Base-by-base conservation (phyloP, 192 early-diverging fungal species). In the Linderina pennispora region DNA sequence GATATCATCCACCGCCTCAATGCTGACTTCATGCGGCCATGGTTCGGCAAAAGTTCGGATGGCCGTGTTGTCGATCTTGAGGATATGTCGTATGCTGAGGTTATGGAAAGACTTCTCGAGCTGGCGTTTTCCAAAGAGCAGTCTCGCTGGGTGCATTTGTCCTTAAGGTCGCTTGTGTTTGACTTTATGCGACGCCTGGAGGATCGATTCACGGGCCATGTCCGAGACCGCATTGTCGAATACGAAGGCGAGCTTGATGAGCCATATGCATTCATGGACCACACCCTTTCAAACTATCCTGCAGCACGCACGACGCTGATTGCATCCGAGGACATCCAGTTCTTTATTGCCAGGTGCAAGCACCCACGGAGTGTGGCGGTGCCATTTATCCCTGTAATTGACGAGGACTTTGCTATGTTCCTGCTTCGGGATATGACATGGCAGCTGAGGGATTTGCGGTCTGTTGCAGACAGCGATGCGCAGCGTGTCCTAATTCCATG, bases 361-460 rank as follows among this genome's bases (percentile, higher is more conserved):
- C 78, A 75, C 15, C 14, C 82, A 41, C 79, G 77, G 40, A 80
- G 83, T 51, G 91, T 91, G 71, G 88, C 90, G 18, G 86, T 87
- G 18, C 84, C 90, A 34, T 92, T 88, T 60, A 87, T 92, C 44
- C 87, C 88, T 11, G 79, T 86, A 25, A 65, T 92, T 28, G 88
- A 90, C 58, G 86, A 88, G 53, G 82, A 85, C 65, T 91, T 92
- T 68, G 87, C 91, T 55, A 78, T 89, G 40, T 92, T 88, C 88
- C 87, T 91, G 77, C 91, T 90, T 79, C 91, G 91, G 81, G 90
- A 92, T 58, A 87, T 85, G 11, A 69, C 91, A n/a, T 92, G 90
- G 90, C 90, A 92, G 62, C 80, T 83, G 8, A 88, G 91, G 59
- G 83, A 91, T 46, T 62, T 92, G 8, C 82, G 82, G 37, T 86